A percentile compares a stretch with the other conserved stretches of the same genome.
Evolutionary conservation across 2,329 filamentous ascomycete species (phyloP).

Genomic region (Pleomassaria siparia): DNA sequence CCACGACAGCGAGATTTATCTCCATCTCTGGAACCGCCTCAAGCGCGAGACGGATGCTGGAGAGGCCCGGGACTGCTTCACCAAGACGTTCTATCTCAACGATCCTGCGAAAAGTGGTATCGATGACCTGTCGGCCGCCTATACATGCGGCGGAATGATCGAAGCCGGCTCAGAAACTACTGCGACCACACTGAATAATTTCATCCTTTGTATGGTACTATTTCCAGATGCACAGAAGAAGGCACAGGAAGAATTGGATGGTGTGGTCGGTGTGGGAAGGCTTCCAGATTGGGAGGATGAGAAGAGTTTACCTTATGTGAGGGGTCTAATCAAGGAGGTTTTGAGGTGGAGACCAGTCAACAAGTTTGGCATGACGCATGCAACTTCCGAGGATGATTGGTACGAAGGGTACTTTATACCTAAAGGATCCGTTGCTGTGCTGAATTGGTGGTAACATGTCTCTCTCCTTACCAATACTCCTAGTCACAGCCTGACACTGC

Average conservation of each 20-base stretch:
- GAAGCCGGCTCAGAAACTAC: conserved; percentile 40
- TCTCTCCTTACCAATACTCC: too few relatives aligned
- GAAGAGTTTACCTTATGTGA: conserved; percentile 38
- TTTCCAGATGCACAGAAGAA: conserved; percentile 28
- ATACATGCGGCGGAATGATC: conserved; percentile 36
- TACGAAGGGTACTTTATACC: conserved; percentile 45
- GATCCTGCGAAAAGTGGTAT: conserved; percentile 35
- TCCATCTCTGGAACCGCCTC: conserved; percentile 35
- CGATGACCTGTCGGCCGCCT: conserved; percentile 37
- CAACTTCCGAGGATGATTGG: conserved; percentile 36
- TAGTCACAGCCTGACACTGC: too few relatives aligned
- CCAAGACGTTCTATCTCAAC: conserved; percentile 38
- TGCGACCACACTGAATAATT: conserved; percentile 33
- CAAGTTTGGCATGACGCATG: conserved; percentile 39
- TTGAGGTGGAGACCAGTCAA: conserved; percentile 35
- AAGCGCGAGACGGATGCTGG: conserved; percentile 34
- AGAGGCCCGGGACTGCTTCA: conserved; percentile 34
- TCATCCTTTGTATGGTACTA: conserved; percentile 30
- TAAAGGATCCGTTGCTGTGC: conserved; percentile 35
- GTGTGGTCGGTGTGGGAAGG: conserved; percentile 28
- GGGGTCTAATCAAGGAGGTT: conserved; percentile 33
- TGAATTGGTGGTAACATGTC: conserved; percentile 36
- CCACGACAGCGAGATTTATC: conserved; percentile 34
- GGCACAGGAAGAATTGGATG: conserved; percentile 34
- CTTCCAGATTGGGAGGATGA: conserved; percentile 38